Percentiles rank a stretch among this genome's conserved stretches.
Conservation (phyloP, 208 protist genomes). For the Strigomonas culicis region DNA sequence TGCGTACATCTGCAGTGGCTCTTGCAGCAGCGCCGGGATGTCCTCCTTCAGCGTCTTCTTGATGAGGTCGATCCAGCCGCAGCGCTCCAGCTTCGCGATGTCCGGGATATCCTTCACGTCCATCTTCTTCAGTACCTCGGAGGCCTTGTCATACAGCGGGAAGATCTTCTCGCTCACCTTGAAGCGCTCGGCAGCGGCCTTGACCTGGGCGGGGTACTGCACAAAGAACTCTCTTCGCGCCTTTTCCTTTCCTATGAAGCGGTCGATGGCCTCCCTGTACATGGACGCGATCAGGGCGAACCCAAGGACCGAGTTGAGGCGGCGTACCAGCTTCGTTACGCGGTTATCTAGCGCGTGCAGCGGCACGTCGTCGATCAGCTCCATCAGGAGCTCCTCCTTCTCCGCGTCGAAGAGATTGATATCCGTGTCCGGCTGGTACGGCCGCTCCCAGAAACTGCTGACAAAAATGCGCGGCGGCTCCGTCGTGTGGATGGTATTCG, state of each 20-base stretch:
- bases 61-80: slow-evolving; percentile 40
- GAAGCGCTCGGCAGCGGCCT: slow-evolving; percentile 50
- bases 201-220: slow-evolving; percentile 41
- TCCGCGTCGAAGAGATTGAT: slow-evolving; percentile 83
- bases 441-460: slow-evolving; percentile 95
- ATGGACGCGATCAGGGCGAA: slow-evolving; percentile 80
- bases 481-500: slow-evolving; percentile 92
- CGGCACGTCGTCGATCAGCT: slow-evolving; percentile 82
- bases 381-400: slow-evolving; percentile 83
- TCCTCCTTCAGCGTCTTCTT: slow-evolving; percentile 54
- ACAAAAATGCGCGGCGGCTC: slow-evolving; percentile 96
- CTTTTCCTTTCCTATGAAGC: slow-evolving; percentile 89
- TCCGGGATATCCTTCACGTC: slow-evolving; percentile 44
- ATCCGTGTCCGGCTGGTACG: slow-evolving; percentile 74
- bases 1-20: slow-evolving; percentile 53
- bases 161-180: slow-evolving; percentile 53
- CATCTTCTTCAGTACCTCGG: slow-evolving; percentile 33
- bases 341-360: slow-evolving; percentile 82
- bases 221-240: slow-evolving; percentile 55
- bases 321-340: slow-evolving; percentile 86
- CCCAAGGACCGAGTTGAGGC: slow-evolving; percentile 76
- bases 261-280: slow-evolving; percentile 33
- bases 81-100: slow-evolving; percentile 56
- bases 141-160: slow-evolving; percentile 26
- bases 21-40: slow-evolving; percentile 56